These are phyloP conservation scores for Didymella pomorum DNA, from an alignment of 2,329 filamentous ascomycete genomes.

Conservation along the genomic window DNA sequence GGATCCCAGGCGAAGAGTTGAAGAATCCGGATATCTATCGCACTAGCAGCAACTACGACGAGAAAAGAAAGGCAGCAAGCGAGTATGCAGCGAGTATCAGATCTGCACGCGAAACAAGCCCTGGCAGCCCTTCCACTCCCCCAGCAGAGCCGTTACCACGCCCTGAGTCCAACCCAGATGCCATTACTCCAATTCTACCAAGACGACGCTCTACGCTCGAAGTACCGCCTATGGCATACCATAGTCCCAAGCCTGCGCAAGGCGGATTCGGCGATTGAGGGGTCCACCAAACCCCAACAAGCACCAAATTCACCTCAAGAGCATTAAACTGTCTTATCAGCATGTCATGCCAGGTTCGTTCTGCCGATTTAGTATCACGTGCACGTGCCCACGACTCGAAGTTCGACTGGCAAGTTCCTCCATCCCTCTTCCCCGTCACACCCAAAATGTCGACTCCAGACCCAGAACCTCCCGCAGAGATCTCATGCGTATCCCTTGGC, in stretches of 20 bases:
- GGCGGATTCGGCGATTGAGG: neutral
- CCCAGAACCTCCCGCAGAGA: too few relatives aligned
- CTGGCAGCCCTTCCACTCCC: constrained; percentile 11
- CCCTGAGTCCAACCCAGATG: constrained; percentile 24
- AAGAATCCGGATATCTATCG: constrained; percentile 55
- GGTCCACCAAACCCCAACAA: too few relatives aligned
- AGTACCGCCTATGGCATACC: constrained; percentile 26
- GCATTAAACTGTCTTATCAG: too few relatives aligned
- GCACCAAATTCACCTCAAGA: too few relatives aligned
- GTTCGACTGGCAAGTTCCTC: neutral
- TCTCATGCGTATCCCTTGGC: neutral
- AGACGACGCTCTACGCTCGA: constrained; percentile 34
- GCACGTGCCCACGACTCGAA: neutral
- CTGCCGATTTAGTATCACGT: too few relatives aligned
- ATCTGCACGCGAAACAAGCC: constrained; percentile 38
- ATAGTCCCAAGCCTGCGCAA: constrained; percentile 13
- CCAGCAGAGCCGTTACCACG: constrained; percentile 20
- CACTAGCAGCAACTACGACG: constrained; percentile 55
- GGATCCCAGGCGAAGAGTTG: constrained; percentile 62
- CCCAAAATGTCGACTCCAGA: too few relatives aligned
- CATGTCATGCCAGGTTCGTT: too few relatives aligned
- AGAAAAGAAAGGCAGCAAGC: constrained; percentile 48
- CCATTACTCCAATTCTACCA: constrained; percentile 11
- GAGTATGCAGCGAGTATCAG: constrained; percentile 44
- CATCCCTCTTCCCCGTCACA: neutral